Evolutionary conservation across 1,139 yeast genomes (phyloP).

Genomic region (Candida glucosophila): DNA sequence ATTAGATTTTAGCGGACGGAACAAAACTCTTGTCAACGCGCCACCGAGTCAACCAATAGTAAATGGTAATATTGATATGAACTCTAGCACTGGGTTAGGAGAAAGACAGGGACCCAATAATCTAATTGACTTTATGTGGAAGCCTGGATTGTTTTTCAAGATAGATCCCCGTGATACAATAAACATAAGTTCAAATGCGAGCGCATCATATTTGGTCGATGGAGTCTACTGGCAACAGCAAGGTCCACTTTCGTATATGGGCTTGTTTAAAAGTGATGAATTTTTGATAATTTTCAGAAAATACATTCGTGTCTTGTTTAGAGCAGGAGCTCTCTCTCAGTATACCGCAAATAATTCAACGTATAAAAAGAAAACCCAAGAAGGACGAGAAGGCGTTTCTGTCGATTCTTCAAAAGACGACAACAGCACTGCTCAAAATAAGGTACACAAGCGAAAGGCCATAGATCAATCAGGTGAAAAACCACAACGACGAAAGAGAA

Average conservation of each 20-base stretch:
- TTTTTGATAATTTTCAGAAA: slow-evolving; percentile 31
- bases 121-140: too few relatives aligned
- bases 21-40: too few relatives aligned
- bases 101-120: too few relatives aligned
- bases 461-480: too few relatives aligned
- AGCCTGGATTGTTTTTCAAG: too few relatives aligned
- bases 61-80: too few relatives aligned
- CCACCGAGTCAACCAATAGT: too few relatives aligned
- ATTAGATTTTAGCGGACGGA: too few relatives aligned
- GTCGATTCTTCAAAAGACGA: background rate
- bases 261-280: slow-evolving; percentile 35
- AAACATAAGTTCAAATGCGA: slow-evolving; percentile 27
- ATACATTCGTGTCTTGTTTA: slow-evolving; percentile 26
- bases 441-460: slow-evolving; percentile 1
- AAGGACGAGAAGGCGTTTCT: slow-evolving; percentile 1
- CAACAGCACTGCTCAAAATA: slow-evolving; percentile 1
- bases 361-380: slow-evolving; percentile 4
- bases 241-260: slow-evolving; percentile 34
- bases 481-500: too few relatives aligned
- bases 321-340: slow-evolving; percentile 28
- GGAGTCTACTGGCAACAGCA: slow-evolving; percentile 35
- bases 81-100: too few relatives aligned
- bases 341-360: slow-evolving; percentile 13
- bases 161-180: slow-evolving; percentile 29
- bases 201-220: slow-evolving; percentile 27